Evolutionary conservation across 2,329 filamentous ascomycete genomes (phyloP).

Genomic region (Pseudogymnoascus sp.): DNA sequence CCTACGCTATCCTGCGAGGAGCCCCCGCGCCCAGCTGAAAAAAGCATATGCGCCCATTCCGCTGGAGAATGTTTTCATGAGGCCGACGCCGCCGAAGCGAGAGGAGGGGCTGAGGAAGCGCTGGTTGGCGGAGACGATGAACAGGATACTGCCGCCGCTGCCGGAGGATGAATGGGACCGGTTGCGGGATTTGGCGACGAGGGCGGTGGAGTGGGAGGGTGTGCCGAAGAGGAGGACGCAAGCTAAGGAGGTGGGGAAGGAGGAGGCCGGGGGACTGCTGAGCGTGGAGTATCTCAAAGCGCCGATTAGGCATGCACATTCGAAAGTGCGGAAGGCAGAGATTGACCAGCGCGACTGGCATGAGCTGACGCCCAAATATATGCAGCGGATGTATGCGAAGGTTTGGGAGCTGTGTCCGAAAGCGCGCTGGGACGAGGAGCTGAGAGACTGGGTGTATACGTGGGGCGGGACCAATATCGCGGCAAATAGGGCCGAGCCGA

Average conservation of each 20-base stretch:
- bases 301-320: conserved; percentile 10
- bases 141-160: conserved; percentile 49
- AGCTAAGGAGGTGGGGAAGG: neutral
- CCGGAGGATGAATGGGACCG: conserved; percentile 48
- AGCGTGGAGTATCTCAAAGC: conserved; percentile 11
- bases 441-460: conserved; percentile 30
- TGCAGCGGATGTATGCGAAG: conserved; percentile 41
- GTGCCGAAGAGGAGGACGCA: neutral
- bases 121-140: conserved; percentile 41
- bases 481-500: conserved; percentile 27
- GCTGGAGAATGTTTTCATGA: conserved; percentile 43
- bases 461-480: conserved; percentile 38
- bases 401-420: conserved; percentile 40
- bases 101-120: conserved; percentile 37
- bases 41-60: conserved; percentile 33
- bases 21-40: conserved; percentile 13
- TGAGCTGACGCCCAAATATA: conserved; percentile 34
- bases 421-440: conserved; percentile 29
- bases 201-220: conserved; percentile 12
- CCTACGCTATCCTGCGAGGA: conserved; percentile 14
- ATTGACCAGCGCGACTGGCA: conserved; percentile 13
- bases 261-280: neutral
- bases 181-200: conserved; percentile 41
- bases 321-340: neutral
- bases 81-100: conserved; percentile 34